Conservation (phyloP, 768 basidiomycete species). For the Serendipita vermifera region DNA sequence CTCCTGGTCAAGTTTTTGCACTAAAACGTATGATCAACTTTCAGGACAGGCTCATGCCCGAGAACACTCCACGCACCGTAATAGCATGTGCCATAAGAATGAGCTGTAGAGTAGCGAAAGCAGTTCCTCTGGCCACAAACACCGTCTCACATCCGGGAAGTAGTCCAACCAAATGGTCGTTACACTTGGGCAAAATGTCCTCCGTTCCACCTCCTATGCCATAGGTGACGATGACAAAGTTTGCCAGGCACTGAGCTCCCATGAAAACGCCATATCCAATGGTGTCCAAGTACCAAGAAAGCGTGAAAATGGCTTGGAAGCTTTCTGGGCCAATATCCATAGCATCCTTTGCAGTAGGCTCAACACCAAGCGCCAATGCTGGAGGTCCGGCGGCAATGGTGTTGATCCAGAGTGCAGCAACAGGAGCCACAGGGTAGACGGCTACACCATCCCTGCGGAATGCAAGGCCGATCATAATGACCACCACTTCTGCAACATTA, state of each 20-base stretch:
- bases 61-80: background rate
- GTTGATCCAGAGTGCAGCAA: slow-evolving; percentile 27
- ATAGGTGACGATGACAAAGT: slow-evolving; percentile 24
- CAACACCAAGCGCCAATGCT: slow-evolving; percentile 42
- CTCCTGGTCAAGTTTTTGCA: background rate
- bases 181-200: slow-evolving; percentile 17
- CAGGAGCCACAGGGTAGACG: slow-evolving; percentile 45
- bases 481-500: slow-evolving; percentile 43
- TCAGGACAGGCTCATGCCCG: background rate
- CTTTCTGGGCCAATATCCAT: slow-evolving; percentile 33
- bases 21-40: background rate
- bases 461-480: slow-evolving; percentile 42
- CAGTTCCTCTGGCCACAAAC: slow-evolving; percentile 27
- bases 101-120: slow-evolving; percentile 23
- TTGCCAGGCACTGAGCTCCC: slow-evolving; percentile 23
- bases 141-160: slow-evolving; percentile 21
- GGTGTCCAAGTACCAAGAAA: slow-evolving; percentile 25
- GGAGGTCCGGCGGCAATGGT: slow-evolving; percentile 28
- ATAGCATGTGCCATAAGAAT: background rate
- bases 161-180: slow-evolving; percentile 1
- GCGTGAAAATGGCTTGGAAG: slow-evolving; percentile 25
- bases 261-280: slow-evolving; percentile 28
- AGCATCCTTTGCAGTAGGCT: slow-evolving; percentile 37
- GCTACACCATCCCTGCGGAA: slow-evolving; percentile 37
- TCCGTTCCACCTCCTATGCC: slow-evolving; percentile 24